Percentiles rank a stretch among this genome's conserved stretches.
These are phyloP conservation scores for Penicillium atrosanguineum DNA, from an alignment of 495 filamentous ascomycete genomes.

Conservation along the genomic window DNA sequence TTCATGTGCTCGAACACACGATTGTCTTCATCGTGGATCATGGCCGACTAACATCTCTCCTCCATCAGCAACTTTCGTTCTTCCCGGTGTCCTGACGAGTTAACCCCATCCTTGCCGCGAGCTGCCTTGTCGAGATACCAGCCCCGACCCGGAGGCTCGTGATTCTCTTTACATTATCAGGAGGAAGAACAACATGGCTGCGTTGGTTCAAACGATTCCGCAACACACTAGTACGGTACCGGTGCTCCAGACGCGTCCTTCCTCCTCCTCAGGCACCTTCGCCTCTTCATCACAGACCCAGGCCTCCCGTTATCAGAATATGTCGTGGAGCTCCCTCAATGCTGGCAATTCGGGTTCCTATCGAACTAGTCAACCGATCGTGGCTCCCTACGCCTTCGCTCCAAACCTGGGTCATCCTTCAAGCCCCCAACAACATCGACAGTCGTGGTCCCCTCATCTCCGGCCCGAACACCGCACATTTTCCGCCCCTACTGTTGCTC, in stretches of 20 bases:
- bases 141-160: slow-evolving; percentile 22
- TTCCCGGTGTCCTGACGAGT: slow-evolving; percentile 12
- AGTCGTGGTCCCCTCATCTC: slow-evolving; percentile 58
- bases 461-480: slow-evolving; percentile 66
- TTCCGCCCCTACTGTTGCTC: slow-evolving; percentile 59
- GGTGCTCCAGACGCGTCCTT: slow-evolving; percentile 78
- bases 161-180: slow-evolving; percentile 11
- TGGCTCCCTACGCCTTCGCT: slow-evolving; percentile 85
- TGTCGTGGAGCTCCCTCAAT: slow-evolving; percentile 65
- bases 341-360: slow-evolving; percentile 59
- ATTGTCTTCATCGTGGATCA: not conserved
- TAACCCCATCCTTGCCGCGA: slow-evolving; percentile 8
- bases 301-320: slow-evolving; percentile 49
- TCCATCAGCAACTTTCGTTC: slow-evolving; percentile 16
- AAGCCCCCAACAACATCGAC: slow-evolving; percentile 53
- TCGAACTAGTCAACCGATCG: slow-evolving; percentile 62
- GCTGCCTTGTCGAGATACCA: slow-evolving; percentile 24
- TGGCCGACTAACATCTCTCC: slow-evolving; percentile 15
- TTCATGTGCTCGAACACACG: not conserved
- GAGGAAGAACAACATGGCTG: slow-evolving; percentile 67
- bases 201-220: slow-evolving; percentile 86
- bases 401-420: slow-evolving; percentile 59
- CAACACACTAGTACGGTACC: slow-evolving; percentile 76
- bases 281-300: slow-evolving; percentile 38
- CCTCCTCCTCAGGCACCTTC: slow-evolving; percentile 60